Conservation (phyloP, 108 stramenopile species). For the Cyclotella distinguenda region DNA sequence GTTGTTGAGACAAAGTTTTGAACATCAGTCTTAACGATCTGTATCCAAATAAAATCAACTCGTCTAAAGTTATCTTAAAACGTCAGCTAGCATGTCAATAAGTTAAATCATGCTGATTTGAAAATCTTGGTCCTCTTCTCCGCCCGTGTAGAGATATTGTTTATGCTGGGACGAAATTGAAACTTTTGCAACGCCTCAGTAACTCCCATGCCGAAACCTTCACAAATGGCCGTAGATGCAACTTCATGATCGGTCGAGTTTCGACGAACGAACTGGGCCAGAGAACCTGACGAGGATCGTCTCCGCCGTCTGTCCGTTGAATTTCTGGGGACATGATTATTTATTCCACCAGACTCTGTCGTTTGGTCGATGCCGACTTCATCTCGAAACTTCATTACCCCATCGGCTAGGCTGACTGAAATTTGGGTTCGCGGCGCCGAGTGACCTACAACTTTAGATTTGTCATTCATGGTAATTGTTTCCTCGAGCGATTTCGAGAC, state of each 20-base stretch:
- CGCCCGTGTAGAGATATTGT: no score
- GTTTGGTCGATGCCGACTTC: no score
- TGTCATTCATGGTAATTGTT: conserved; percentile 9
- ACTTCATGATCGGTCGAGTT: neutral
- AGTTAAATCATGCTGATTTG: neutral
- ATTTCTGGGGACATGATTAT: neutral
- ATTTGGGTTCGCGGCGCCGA: neutral
- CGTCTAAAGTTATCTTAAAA: conserved; percentile 11
- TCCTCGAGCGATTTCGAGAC: conserved; percentile 48
- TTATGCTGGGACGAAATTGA: conserved; percentile 1
- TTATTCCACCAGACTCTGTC: neutral
- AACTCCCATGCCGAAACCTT: neutral
- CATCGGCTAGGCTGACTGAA: neutral
- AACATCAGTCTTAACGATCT: neutral
- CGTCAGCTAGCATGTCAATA: neutral
- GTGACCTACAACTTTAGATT: neutral
- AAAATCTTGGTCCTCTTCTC: no score
- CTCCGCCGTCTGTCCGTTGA: neutral
- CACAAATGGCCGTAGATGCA: neutral
- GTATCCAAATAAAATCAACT: neutral
- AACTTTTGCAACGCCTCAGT: neutral
- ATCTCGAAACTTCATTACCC: no score
- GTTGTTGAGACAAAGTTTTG: no score
- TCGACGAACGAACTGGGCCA: conserved; percentile 4
- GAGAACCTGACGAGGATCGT: neutral